These are phyloP conservation scores for Talaromyces trachyspermus DNA, from an alignment of 495 filamentous ascomycete species.

Conservation along the genomic window DNA sequence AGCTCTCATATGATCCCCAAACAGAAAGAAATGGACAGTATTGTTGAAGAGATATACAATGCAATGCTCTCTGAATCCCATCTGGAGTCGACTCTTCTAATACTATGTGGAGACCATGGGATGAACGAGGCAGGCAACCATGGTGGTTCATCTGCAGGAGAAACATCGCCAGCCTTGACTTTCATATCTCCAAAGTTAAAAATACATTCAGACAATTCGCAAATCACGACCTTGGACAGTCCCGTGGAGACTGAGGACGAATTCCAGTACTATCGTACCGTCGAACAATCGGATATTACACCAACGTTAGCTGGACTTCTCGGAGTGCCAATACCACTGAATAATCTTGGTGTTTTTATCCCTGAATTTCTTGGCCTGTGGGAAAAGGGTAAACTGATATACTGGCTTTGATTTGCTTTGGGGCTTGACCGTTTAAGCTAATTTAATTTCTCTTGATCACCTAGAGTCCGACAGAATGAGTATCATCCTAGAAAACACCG, in stretches of 20 bases:
- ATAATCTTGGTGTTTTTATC: conserved; percentile 86
- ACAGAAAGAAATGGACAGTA: conserved; percentile 86
- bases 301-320: conserved; percentile 84
- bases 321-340: conserved; percentile 83
- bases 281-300: conserved; percentile 90
- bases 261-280: conserved; percentile 71
- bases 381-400: conserved; percentile 40
- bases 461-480: conserved; percentile 51
- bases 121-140: conserved; percentile 99
- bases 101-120: conserved; percentile 90
- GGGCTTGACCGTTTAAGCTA: no score
- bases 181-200: conserved; percentile 85
- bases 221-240: conserved; percentile 40
- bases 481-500: conserved; percentile 66
- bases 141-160: conserved; percentile 83
- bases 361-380: conserved; percentile 70
- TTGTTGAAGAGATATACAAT: conserved; percentile 67
- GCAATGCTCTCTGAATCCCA: conserved; percentile 63
- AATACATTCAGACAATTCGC: conserved; percentile 8
- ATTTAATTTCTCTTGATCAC: not conserved
- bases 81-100: conserved; percentile 69
- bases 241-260: conserved; percentile 37
- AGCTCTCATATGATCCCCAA: conserved; percentile 89
- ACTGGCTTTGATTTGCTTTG: not conserved
- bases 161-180: conserved; percentile 86